Evolutionary conservation across 495 filamentous ascomycete genomes (phyloP), one percentile per base, ranked within the genome.

Genomic region (Cladorrhinum samala): DNA sequence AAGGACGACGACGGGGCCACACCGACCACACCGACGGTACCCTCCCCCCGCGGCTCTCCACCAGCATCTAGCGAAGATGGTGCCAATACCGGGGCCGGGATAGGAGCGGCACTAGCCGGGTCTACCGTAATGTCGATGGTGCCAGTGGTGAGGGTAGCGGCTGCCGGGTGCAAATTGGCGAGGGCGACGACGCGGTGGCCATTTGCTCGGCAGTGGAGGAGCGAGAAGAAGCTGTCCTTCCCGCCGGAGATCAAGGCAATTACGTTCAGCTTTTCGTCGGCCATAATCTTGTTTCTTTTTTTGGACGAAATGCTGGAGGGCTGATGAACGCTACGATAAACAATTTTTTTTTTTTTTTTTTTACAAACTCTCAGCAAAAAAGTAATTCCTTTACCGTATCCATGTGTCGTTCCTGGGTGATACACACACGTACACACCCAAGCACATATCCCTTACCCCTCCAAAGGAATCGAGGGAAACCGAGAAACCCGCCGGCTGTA

Each of bases 211-310:
- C 89, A 94, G 74, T 98, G 93, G 44, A 96, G 82, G 56, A 96
- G 77, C 1, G 90, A 91, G 74, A 87, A 96, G 67, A 98, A 84
- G 38, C 90, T 95, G 73, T 98, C 93, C 71, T 98, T 98, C 39
- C 93, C 93, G 53, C 93, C 93, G 14, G 93, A 98, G 54, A 98
- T 85, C 25, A 98, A 79, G 38, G 87, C 91, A 57, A 98, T 88
- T 47, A 96, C 93, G 51, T 91, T 86, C 18, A 93, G 75, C 33
- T 68, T 60, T 37, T 68, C 68, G 13, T 42, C 19, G 33, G 30
- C 23, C 50, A 53, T 51, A 44, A 52, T 52, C 13, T 23, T 36
- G 11, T 33, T 33, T 33, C 11, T 33, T 33, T 33, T 11, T 33
- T 33, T 33, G 6, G n/a, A n/a, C n/a, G n/a, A n/a, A n/a, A n/a